A percentile compares a stretch with the other conserved stretches of the same genome.
These are phyloP conservation scores for Tylopilus rubrobrunneus DNA, from an alignment of 768 basidiomycete species.

Conservation along the genomic window DNA sequence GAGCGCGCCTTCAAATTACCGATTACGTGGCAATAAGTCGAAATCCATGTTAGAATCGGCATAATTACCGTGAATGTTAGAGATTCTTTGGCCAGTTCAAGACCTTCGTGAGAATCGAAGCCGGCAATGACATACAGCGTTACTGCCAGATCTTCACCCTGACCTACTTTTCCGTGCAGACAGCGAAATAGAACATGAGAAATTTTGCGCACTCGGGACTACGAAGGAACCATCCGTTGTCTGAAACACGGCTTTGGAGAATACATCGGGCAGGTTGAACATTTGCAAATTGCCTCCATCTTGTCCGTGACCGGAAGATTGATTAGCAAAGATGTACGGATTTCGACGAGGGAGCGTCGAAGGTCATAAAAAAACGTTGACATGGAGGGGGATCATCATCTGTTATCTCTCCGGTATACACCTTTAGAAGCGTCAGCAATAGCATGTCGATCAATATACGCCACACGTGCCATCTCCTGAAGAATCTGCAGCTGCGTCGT, in stretches of 20 bases:
- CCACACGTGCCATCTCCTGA: conserved; percentile 60
- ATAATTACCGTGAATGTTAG: conserved; percentile 58
- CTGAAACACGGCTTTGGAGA: conserved; percentile 37
- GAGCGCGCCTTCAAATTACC: conserved; percentile 41
- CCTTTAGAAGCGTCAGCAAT: conserved; percentile 31
- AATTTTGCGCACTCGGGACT: conserved; percentile 52
- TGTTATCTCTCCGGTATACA: conserved; percentile 54
- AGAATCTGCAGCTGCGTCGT: conserved; percentile 59
- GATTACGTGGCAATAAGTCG: neutral
- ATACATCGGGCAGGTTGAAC: conserved; percentile 30
- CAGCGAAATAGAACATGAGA: neutral
- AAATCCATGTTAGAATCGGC: neutral
- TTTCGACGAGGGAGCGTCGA: conserved; percentile 70
- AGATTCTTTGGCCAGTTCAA: conserved; percentile 59
- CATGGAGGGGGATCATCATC: conserved; percentile 50
- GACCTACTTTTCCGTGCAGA: conserved; percentile 14
- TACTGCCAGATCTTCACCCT: conserved; percentile 30
- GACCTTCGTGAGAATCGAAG: conserved; percentile 61
- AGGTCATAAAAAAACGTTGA: conserved; percentile 88
- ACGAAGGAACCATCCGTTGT: conserved; percentile 47
- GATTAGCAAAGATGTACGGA: conserved; percentile 60
- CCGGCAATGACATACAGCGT: conserved; percentile 72
- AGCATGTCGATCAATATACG: neutral
- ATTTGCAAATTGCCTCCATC: conserved; percentile 12
- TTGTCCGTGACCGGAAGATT: conserved; percentile 29